Percentiles rank a stretch among this genome's conserved stretches.
phyloP scores from a whole-genome alignment of 108 stramenopile genomes.

The Conticribra weissflogii region DNA sequence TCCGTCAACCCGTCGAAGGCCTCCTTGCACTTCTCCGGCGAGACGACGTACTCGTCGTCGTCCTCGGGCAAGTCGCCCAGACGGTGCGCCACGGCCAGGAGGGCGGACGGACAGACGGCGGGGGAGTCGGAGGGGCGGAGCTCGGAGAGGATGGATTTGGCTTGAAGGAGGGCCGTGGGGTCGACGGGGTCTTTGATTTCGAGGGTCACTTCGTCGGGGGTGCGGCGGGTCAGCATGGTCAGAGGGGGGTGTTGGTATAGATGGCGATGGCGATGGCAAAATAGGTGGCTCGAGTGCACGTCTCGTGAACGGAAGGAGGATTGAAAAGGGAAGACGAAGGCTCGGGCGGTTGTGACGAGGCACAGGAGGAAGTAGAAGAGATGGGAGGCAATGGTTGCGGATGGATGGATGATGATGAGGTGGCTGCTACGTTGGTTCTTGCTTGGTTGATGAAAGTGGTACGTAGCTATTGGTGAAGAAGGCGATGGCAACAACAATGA shows the following conservation, averaged over 20 bases:
- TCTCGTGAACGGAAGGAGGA: too few species aligned
- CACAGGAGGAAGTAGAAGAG: not conserved
- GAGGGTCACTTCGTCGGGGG: slow-evolving; percentile 65
- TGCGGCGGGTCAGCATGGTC: slow-evolving; percentile 62
- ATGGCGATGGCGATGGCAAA: too few species aligned
- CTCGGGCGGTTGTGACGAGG: not conserved
- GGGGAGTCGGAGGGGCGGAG: slow-evolving; percentile 32
- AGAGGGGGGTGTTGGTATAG: not conserved
- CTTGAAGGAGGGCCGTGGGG: slow-evolving; percentile 78
- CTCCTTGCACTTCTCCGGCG: slow-evolving; percentile 58
- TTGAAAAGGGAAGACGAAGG: not conserved
- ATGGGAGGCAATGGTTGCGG: too few species aligned
- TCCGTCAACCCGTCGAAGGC: slow-evolving; percentile 68
- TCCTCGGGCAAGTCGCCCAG: slow-evolving; percentile 68
- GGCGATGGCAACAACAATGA: too few species aligned
- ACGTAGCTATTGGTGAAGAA: too few species aligned
- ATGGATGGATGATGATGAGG: not conserved
- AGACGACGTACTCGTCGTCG: slow-evolving; percentile 48
- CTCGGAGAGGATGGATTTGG: slow-evolving; percentile 77
- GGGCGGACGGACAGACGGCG: slow-evolving; percentile 31
- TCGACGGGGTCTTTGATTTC: slow-evolving; percentile 92
- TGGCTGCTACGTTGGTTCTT: not conserved
- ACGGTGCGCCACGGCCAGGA: slow-evolving; percentile 67
- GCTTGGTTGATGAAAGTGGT: too few species aligned
- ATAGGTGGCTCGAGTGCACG: too few species aligned